Evolutionary conservation across 441 rosid species (phyloP).

Genomic region (Aleurites moluccanus): DNA sequence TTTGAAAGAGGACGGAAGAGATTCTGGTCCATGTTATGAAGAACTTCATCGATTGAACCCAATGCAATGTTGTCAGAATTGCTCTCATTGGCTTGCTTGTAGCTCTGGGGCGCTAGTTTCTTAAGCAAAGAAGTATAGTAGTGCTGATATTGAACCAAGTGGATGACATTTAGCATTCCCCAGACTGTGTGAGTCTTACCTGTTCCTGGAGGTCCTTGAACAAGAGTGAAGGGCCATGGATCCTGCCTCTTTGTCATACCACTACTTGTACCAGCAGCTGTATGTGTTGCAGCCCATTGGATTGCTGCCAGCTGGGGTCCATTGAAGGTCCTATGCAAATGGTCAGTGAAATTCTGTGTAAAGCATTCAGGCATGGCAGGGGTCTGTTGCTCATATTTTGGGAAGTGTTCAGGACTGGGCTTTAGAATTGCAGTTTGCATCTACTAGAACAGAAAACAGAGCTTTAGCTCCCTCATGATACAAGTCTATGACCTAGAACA

Average conservation of each 20-base stretch:
- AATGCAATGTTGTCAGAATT: conserved; percentile 57
- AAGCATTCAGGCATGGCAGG: conserved; percentile 97
- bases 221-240: conserved; percentile 99
- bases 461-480: conserved; percentile 18
- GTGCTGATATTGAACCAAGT: conserved; percentile 98
- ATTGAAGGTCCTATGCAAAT: conserved; percentile 81
- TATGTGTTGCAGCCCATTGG: conserved; percentile 99
- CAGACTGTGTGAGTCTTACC: conserved; percentile 99
- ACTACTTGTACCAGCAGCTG: conserved; percentile 98
- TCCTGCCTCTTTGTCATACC: conserved; percentile 80
- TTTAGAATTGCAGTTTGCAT: conserved; percentile 97
- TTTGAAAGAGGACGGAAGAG: conserved; percentile 91
- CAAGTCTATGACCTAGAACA: conserved; percentile 17
- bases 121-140: conserved; percentile 94
- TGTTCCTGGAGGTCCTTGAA: conserved; percentile 99
- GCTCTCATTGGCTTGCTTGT: conserved; percentile 76
- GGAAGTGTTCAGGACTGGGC: conserved; percentile 94
- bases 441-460: conserved; percentile 37
- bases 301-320: conserved; percentile 94
- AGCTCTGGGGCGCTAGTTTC: conserved; percentile 97
- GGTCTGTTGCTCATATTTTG: conserved; percentile 85
- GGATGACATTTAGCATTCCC: conserved; percentile 99
- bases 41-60: conserved; percentile 99
- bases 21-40: conserved; percentile 98
- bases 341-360: conserved; percentile 77